Evolutionary conservation across 2,329 filamentous ascomycete genomes (phyloP).

Genomic region (Claviceps sp.): DNA sequence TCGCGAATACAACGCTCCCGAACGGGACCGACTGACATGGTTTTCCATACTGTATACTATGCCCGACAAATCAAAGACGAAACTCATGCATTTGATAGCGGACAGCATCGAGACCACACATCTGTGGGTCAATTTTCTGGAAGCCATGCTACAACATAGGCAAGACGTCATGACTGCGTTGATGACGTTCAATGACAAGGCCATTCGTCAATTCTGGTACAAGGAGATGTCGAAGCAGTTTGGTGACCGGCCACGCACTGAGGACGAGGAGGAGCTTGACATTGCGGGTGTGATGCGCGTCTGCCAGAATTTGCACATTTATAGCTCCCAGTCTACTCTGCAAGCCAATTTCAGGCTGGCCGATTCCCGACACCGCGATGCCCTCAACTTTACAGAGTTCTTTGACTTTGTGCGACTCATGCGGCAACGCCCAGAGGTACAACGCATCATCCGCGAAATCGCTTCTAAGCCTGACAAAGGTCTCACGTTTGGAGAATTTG

Average conservation of each 20-base stretch:
- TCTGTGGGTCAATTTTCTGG: slow-evolving; percentile 73
- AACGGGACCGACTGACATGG: slow-evolving; percentile 57
- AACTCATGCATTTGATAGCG: slow-evolving; percentile 79
- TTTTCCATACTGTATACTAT: slow-evolving; percentile 83
- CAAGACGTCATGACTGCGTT: slow-evolving; percentile 84
- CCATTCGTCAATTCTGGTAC: slow-evolving; percentile 74
- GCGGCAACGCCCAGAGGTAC: slow-evolving; percentile 73
- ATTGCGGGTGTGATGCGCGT: slow-evolving; percentile 67
- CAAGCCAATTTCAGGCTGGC: slow-evolving; percentile 61
- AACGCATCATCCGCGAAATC: slow-evolving; percentile 53
- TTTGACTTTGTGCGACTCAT: slow-evolving; percentile 69
- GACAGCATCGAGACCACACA: slow-evolving; percentile 57
- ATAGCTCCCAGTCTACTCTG: slow-evolving; percentile 65
- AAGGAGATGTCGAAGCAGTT: slow-evolving; percentile 65
- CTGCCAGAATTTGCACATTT: slow-evolving; percentile 84
- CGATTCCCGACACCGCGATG: slow-evolving; percentile 49
- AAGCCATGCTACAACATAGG: slow-evolving; percentile 71
- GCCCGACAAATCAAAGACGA: slow-evolving; percentile 66
- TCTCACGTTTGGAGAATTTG: slow-evolving; percentile 60
- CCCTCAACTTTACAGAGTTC: slow-evolving; percentile 69
- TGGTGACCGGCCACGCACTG: slow-evolving; percentile 32
- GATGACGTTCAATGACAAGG: slow-evolving; percentile 71
- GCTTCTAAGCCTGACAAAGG: slow-evolving; percentile 46
- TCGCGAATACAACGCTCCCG: slow-evolving; percentile 62
- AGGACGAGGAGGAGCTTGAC: slow-evolving; percentile 58